These are phyloP conservation scores for Apophysomyces ossiformis DNA, from an alignment of 371 early-diverging fungal genomes.

Conservation along the genomic window DNA sequence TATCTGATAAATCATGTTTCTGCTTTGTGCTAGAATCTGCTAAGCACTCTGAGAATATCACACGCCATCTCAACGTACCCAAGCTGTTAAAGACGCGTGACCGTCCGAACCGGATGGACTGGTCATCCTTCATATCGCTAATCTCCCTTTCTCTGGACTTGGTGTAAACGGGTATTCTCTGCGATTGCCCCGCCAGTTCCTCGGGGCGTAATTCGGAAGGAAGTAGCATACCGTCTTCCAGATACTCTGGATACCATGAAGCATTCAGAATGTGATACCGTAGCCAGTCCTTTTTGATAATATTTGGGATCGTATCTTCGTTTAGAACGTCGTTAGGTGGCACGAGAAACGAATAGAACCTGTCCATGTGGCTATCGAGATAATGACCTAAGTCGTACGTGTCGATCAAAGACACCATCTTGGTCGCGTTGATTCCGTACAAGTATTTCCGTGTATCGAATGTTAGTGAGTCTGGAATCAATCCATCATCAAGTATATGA, in stretches of 20 bases:
- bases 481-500: conserved; percentile 19
- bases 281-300: conserved; percentile 35
- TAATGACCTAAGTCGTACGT: conserved; percentile 40
- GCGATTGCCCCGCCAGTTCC: not conserved
- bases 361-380: conserved; percentile 30
- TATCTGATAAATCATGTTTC: conserved; percentile 41
- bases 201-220: conserved; percentile 35
- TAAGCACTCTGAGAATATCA: not conserved
- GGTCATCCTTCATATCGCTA: not conserved
- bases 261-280: conserved; percentile 56
- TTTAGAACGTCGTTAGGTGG: conserved; percentile 43
- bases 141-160: too few species aligned
- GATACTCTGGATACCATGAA: conserved; percentile 30
- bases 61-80: not conserved
- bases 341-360: conserved; percentile 48
- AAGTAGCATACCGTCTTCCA: conserved; percentile 47
- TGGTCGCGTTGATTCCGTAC: conserved; percentile 52
- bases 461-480: conserved; percentile 15
- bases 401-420: conserved; percentile 49
- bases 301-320: conserved; percentile 25
- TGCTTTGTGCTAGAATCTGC: not conserved
- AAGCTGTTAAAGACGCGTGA: not conserved
- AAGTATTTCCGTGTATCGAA: conserved; percentile 22
- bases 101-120: conserved; percentile 38
- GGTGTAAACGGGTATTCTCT: not conserved